phyloP scores from a whole-genome alignment of 371 early-diverging fungal genomes.

The Conidiobolus incongruus region DNA sequence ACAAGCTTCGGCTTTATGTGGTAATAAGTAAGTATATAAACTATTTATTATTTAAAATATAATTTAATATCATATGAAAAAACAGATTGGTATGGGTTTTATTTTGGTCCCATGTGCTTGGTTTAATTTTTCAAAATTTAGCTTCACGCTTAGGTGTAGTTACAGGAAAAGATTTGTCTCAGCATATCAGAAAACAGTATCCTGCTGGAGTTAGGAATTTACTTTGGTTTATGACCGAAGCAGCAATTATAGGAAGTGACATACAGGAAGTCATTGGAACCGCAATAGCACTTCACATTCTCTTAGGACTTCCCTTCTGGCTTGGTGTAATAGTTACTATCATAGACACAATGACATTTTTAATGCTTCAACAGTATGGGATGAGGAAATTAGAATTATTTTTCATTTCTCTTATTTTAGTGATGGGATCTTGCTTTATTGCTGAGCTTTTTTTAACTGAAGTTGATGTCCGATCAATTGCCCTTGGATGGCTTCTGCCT shows the following conservation, averaged over 20 bases:
- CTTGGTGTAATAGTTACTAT: conserved; percentile 43
- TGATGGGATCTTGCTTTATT: conserved; percentile 41
- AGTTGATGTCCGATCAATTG: conserved; percentile 22
- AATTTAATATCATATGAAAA: neutral
- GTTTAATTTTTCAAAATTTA: conserved; percentile 33
- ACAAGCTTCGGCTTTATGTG: conserved; percentile 36
- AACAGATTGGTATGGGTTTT: conserved; percentile 31
- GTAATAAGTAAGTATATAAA: conserved; percentile 14
- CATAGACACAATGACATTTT: conserved; percentile 37
- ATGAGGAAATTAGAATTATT: conserved; percentile 37
- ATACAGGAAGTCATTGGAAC: conserved; percentile 56
- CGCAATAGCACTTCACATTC: conserved; percentile 41
- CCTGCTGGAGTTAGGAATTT: conserved; percentile 14
- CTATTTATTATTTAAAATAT: neutral
- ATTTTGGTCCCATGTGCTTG: conserved; percentile 31
- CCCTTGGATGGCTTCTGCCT: conserved; percentile 31
- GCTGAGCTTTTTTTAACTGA: conserved; percentile 32
- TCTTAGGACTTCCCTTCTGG: conserved; percentile 30
- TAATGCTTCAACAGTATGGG: conserved; percentile 34
- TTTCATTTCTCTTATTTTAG: conserved; percentile 30
- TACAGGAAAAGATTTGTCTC: conserved; percentile 41
- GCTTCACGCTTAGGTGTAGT: conserved; percentile 45
- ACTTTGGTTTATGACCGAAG: conserved; percentile 36
- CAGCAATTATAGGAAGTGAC: conserved; percentile 54
- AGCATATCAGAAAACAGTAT: conserved; percentile 22